Base-by-base conservation (phyloP, 2,329 filamentous ascomycete genomes). In the Ascochyta koolunga region DNA sequence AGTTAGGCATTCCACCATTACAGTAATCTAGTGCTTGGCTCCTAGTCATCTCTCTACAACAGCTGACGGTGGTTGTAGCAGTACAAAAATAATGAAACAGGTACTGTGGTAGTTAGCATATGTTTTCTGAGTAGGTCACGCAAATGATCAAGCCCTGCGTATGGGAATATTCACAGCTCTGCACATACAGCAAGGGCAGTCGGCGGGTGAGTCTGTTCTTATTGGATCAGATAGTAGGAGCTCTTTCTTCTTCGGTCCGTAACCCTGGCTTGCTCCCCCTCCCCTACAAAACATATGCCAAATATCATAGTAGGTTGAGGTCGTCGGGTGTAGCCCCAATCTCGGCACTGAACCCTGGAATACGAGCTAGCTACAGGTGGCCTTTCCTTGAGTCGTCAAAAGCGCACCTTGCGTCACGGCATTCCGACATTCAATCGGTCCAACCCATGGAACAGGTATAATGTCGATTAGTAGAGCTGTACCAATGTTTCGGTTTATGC, bases 381-480 rank as follows among this genome's bases (percentile, higher is more conserved):
- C 5, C 7, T 13, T 6, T 37, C n/a, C 18, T 9, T 11, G n/a
- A 19, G n/a, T n/a, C 7, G n/a, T 5, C 13, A 18, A 16, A 18
- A 27, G 40, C 60, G 32, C 37, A 63, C 60, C 64, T 57, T 64
- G 62, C 8, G 64, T 67, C 43, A 67, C 62, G n/a, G 65, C 65
- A 48, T 67, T 0, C 65, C 65, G 13, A 68, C 49, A 33, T 69
- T 68, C 4, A 55, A 63, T 27, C 66, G 52, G 37, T 67, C 64
- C 13, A 66, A 54, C 4, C 64, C 61, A 21, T 69, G 65, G 36
- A 67, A 63, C 16, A 69, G 53, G 38, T 64, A 68, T 1, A 67
- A 27, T 7, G 62, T 40, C 3, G 61, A 63, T 11, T 18, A 68
- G 33, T 11, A 67, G 51, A 25, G 59, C 61, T 39, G 61, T 50